phyloP scores from a whole-genome alignment of 2,329 filamentous ascomycete species.

The Aspergillus fischeri region DNA sequence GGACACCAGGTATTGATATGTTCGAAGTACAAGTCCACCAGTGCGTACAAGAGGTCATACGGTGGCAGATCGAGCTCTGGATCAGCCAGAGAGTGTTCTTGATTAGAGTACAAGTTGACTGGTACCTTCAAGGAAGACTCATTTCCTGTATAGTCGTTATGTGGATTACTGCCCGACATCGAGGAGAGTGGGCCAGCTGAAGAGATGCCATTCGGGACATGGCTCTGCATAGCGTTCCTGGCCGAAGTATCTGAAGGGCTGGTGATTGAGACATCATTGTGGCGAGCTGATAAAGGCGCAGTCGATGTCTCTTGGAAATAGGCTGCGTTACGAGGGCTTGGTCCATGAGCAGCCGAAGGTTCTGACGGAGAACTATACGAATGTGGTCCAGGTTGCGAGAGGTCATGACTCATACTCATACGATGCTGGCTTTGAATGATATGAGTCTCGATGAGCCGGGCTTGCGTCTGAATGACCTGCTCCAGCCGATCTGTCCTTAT shows the following conservation, averaged over 20 bases:
- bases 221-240: conserved; percentile 22
- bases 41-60: conserved; percentile 67
- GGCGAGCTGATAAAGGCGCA: conserved; percentile 46
- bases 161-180: conserved; percentile 15
- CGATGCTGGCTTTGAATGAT: conserved; percentile 39
- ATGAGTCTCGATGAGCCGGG: conserved; percentile 61
- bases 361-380: conserved; percentile 47
- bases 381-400: conserved; percentile 21
- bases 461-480: conserved; percentile 61
- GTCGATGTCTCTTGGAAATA: conserved; percentile 59
- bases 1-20: conserved; percentile 83
- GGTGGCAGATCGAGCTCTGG: conserved; percentile 67
- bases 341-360: conserved; percentile 50
- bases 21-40: conserved; percentile 74
- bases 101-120: conserved; percentile 50
- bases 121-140: conserved; percentile 55
- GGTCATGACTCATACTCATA: conserved; percentile 20
- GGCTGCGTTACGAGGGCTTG: conserved; percentile 55
- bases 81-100: conserved; percentile 43
- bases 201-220: conserved; percentile 20
- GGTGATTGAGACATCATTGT: conserved; percentile 40
- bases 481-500: conserved; percentile 56
- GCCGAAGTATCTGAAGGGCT: conserved; percentile 33
- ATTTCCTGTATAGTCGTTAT: conserved; percentile 42
- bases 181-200: conserved; percentile 22